Evolutionary conservation across 2,329 filamentous ascomycete genomes (phyloP), one percentile per base, ranked within the genome.

Genomic region (Penicillium paneum): DNA sequence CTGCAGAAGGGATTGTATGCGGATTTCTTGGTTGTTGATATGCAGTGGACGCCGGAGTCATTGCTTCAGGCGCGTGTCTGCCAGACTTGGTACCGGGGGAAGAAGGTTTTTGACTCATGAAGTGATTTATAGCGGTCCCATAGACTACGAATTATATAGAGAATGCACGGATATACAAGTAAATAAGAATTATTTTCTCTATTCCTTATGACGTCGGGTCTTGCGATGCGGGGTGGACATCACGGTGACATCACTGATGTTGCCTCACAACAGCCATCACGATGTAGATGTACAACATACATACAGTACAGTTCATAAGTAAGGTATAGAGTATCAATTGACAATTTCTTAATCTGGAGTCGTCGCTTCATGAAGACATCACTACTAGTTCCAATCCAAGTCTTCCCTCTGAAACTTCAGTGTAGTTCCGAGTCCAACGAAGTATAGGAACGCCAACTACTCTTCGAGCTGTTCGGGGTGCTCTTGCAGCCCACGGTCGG

Each of bases 71-170:
- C 72, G 1, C 70, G 61, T 56, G 71, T 79, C 0, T 56, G 50
- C 31, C 67, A 79, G 64, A 80, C 78, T 4, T 80, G 77, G 77
- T 76, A 76, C 59, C 66, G 62, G 17, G 78, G 78, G 2, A 58
- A 58, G 55, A 71, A 61, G 55, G 69, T 72, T 2, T 74, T 57
- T 58, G 55, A 63, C 49, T 55, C 51, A 7, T 5, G 5, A 12
- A 34, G 32, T 36, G 21, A 15, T 36, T 34, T 17, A 44, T 13
- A 21, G 5, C 1, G 10, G 24, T 26, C 5, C 11, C 5, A 11
- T 11, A 21, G 2, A 31, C 7, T 5, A 2, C 1, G 5, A 43
- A 29, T 15, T 19, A 5, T 0, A 21, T 10, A 10, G 3, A 8
- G 2, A 43, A 29, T 29, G 6, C n/a, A 19, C 5, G 0, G 28